These are phyloP conservation scores for Salisapilia sapeloensis DNA, from an alignment of 352 stramenopile genomes.

Conservation along the genomic window DNA sequence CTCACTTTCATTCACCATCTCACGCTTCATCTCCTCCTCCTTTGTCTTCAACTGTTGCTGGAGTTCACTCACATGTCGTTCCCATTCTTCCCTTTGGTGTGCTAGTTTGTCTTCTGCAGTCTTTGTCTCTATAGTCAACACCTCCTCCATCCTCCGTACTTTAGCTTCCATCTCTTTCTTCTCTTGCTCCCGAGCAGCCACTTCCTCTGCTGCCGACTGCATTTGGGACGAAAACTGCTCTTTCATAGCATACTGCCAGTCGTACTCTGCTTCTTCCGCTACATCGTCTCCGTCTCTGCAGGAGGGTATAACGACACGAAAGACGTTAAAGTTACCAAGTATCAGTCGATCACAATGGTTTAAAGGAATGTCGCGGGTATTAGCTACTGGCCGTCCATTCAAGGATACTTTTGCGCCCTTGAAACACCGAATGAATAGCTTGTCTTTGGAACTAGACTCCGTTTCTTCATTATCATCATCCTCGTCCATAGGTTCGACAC, in stretches of 20 bases:
- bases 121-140: slow-evolving; percentile 44
- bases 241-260: slow-evolving; percentile 67
- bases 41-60: slow-evolving; percentile 64
- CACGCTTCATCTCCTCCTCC: slow-evolving; percentile 47
- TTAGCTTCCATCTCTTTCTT: slow-evolving; percentile 60
- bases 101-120: slow-evolving; percentile 38
- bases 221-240: too few relatives aligned
- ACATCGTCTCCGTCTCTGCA: slow-evolving; percentile 9
- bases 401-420: slow-evolving; percentile 42
- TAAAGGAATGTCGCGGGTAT: slow-evolving; percentile 13
- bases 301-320: slow-evolving; percentile 19
- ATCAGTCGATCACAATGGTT: slow-evolving; percentile 54
- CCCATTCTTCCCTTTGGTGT: slow-evolving; percentile 54
- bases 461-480: slow-evolving; percentile 2
- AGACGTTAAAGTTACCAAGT: slow-evolving; percentile 61
- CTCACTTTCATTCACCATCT: slow-evolving; percentile 58
- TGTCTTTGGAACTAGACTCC: not conserved
- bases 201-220: too few relatives aligned
- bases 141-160: slow-evolving; percentile 58
- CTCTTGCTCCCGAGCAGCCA: slow-evolving; percentile 45
- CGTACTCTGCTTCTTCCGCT: slow-evolving; percentile 26
- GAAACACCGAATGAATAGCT: slow-evolving; percentile 14
- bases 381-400: slow-evolving; percentile 35
- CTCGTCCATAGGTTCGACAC: not conserved
- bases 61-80: slow-evolving; percentile 36